A percentile compares a stretch with the other conserved stretches of the same genome.
phyloP scores from a whole-genome alignment of 1,284 basidiomycete genomes.

The Ustilago curta region DNA sequence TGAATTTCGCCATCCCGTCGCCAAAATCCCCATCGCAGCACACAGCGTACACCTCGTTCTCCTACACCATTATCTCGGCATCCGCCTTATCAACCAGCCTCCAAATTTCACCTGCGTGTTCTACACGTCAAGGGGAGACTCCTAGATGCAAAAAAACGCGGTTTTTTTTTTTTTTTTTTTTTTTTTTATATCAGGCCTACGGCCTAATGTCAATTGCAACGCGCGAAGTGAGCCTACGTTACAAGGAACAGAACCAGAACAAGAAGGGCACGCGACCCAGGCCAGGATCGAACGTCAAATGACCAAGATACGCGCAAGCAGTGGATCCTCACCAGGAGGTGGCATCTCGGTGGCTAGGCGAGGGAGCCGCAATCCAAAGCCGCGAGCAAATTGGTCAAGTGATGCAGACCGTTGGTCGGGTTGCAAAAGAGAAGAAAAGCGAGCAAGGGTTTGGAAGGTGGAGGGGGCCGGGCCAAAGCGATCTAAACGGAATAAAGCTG shows the following conservation, averaged over 20 bases:
- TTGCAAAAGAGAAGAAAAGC: not conserved
- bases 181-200: conserved; percentile 2
- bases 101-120: conserved; percentile 5
- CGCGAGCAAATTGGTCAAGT: not conserved
- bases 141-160: conserved; percentile 4
- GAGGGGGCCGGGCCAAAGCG: not conserved
- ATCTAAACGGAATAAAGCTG: no score
- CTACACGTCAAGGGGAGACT: not conserved
- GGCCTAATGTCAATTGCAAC: conserved; percentile 7
- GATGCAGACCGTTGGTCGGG: conserved; percentile 2
- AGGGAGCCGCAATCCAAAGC: conserved; percentile 4
- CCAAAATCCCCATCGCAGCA: not conserved
- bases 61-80: conserved; percentile 12
- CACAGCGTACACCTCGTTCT: not conserved
- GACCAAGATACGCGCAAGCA: not conserved
- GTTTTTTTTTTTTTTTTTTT: no score
- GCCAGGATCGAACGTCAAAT: conserved; percentile 4
- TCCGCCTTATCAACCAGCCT: conserved; percentile 7
- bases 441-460: not conserved
- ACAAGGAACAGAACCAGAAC: not conserved
- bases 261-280: not conserved
- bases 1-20: no score
- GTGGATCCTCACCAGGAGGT: conserved; percentile 3
- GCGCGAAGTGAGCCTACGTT: conserved; percentile 4
- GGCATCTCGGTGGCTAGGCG: conserved; percentile 6